Conservation (phyloP, 2,329 filamentous ascomycete species). For the Arthroderma sp. region DNA sequence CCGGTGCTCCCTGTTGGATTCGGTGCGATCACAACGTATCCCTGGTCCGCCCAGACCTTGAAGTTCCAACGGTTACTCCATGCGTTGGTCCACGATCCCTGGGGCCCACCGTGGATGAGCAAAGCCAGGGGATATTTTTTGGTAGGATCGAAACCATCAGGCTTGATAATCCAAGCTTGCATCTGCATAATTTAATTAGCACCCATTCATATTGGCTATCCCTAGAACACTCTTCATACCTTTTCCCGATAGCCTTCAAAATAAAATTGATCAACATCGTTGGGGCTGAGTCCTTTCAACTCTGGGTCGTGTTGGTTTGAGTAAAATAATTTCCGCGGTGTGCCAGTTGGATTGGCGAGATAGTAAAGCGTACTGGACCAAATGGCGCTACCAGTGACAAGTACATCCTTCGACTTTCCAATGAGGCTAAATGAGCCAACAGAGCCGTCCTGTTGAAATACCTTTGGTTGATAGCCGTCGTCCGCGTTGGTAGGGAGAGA, state of each 20-base stretch:
- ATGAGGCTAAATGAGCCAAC: conserved; percentile 30
- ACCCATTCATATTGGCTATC: conserved; percentile 10
- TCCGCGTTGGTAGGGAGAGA: conserved; percentile 21
- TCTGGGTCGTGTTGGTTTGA: conserved; percentile 22
- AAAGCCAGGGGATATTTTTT: conserved; percentile 42
- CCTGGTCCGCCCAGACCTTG: conserved; percentile 46
- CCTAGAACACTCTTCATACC: too few species aligned
- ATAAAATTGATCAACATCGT: conserved; percentile 34
- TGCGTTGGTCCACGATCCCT: conserved; percentile 38
- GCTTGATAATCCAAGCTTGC: conserved; percentile 36
- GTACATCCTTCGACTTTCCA: conserved; percentile 23
- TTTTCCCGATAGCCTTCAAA: conserved; percentile 20
- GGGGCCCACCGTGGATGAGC: conserved; percentile 42
- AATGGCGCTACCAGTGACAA: conserved; percentile 31
- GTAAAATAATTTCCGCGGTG: conserved; percentile 26
- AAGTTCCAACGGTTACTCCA: conserved; percentile 45
- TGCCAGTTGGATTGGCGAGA: conserved; percentile 20
- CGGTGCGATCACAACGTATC: conserved; percentile 46
- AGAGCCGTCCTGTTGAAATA: conserved; percentile 27
- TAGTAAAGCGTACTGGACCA: conserved; percentile 33
- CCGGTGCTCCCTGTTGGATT: conserved; percentile 47
- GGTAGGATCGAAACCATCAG: conserved; percentile 31
- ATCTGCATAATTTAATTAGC: conserved; percentile 32
- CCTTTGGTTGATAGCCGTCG: conserved; percentile 12
- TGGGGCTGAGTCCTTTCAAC: conserved; percentile 24